A percentile compares a stretch with the other conserved stretches of the same genome.
Evolutionary conservation across 1,139 yeast genomes (phyloP).

Genomic region (Hyphopichia pseudoburtonii): DNA sequence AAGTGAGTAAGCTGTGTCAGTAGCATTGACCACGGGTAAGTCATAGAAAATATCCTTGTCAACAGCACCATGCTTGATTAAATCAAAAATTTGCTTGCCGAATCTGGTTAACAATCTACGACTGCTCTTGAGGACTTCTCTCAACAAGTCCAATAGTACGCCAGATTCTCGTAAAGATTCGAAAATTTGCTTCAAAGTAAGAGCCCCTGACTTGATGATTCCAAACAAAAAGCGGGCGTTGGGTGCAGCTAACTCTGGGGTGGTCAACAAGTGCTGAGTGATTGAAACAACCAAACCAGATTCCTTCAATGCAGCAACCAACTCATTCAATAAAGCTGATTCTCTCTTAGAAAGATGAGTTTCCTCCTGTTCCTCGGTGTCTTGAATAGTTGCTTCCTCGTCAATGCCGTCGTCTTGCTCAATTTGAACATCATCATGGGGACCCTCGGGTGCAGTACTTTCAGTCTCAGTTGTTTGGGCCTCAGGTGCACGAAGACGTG

Average conservation of each 20-base stretch:
- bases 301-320: slow-evolving; percentile 25
- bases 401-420: too few species aligned
- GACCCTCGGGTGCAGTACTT: not conserved
- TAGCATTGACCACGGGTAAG: too few species aligned
- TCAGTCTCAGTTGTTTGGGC: slow-evolving; percentile 3
- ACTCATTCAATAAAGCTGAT: slow-evolving; percentile 20
- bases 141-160: slow-evolving; percentile 17
- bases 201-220: slow-evolving; percentile 24
- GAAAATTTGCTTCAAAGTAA: slow-evolving; percentile 20
- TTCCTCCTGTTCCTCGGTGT: not conserved
- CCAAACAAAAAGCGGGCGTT: slow-evolving; percentile 26
- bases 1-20: too few species aligned
- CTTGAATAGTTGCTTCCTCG: too few species aligned
- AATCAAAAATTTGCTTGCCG: too few species aligned
- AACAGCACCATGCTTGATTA: too few species aligned
- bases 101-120: too few species aligned
- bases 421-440: too few species aligned
- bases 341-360: slow-evolving; percentile 20
- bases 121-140: slow-evolving; percentile 19
- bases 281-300: slow-evolving; percentile 33
- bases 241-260: slow-evolving; percentile 27
- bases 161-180: slow-evolving; percentile 24
- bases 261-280: slow-evolving; percentile 25
- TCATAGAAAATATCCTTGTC: too few species aligned
- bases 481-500: slow-evolving; percentile 6